Evolutionary conservation across 176 grass and related monocot genomes (phyloP), one percentile per base, ranked within the genome.

Genomic region (Bolboschoenus planiculmis): DNA sequence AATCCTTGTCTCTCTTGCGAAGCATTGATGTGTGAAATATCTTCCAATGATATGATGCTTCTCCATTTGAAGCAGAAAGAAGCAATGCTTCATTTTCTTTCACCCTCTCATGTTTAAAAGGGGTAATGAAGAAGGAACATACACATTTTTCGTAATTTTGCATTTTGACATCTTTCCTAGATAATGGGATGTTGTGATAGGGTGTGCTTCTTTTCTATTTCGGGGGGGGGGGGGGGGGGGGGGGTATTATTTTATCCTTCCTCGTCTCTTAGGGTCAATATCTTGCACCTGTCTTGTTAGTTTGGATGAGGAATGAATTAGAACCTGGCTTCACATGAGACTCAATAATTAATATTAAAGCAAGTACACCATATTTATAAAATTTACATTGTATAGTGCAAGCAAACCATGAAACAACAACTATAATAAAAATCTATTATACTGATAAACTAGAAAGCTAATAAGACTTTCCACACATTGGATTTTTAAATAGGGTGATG

Each of bases 401-500:
- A 64, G 14, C 0, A 64, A 65, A 36, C 14, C 13, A 65, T 65
- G 29, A n/a, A 65, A 35, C 35, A 10, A 13, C 3, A 65, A 34
- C 4, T 35, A 65, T 2, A 36, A 15, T 65, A 11, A 15, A 5
- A 65, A 65, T 34, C 31, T 65, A 18, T 65, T 36, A 11, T 16
- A 35, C 31, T n/a, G n/a, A n/a, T n/a, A n/a, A n/a, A n/a, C 62
- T 7, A 36, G 30, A 18, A 65, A 65, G 31, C 62, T 65, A 34
- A 34, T 34, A 65, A 65, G 0, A 36, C 31, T 65, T 36, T 1
- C 14, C 30, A 65, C 7, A n/a, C n/a, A n/a, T n/a, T n/a, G n/a
- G n/a, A n/a, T n/a, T n/a, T n/a, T n/a, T n/a, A 24, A 51, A 15
- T 71, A 95, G 93, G 93, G 90, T 82, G 90, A 92, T 40, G 93